Percentiles rank a stretch among this genome's conserved stretches.
These are phyloP conservation scores for Globisporangium middletonii DNA, from an alignment of 352 stramenopile species.

Conservation along the genomic window DNA sequence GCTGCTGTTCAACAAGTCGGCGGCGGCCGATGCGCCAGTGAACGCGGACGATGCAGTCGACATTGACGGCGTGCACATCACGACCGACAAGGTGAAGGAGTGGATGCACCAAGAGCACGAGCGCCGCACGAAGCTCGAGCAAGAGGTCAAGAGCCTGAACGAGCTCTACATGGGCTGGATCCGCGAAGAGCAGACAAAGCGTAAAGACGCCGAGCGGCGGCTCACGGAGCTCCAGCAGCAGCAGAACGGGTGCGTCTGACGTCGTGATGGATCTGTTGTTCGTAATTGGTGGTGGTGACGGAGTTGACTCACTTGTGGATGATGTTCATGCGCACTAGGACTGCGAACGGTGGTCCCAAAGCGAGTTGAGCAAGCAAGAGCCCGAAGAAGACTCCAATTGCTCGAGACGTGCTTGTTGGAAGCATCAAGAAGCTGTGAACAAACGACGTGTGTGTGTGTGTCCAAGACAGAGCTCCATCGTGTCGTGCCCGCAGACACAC, in stretches of 20 bases:
- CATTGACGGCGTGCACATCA: slow-evolving; percentile 21
- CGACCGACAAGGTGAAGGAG: slow-evolving; percentile 50
- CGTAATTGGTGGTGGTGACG: not conserved
- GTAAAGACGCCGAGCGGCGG: slow-evolving; percentile 57
- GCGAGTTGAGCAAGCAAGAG: not conserved
- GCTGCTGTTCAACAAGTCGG: slow-evolving; percentile 16
- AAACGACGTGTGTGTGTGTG: no score
- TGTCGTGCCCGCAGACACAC: no score
- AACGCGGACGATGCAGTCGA: slow-evolving; percentile 15
- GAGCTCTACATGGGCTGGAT: slow-evolving; percentile 84
- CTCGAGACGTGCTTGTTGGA: not conserved
- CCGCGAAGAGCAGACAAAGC: slow-evolving; percentile 71
- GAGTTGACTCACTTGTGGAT: not conserved
- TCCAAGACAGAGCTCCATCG: no score
- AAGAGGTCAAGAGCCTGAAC: slow-evolving; percentile 76
- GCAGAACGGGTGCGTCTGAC: slow-evolving; percentile 15
- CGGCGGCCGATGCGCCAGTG: not conserved
- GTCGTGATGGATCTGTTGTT: not conserved
- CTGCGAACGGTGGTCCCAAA: not conserved
- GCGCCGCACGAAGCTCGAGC: slow-evolving; percentile 61
- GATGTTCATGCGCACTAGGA: not conserved
- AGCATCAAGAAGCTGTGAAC: no score
- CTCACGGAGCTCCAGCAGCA: slow-evolving; percentile 42
- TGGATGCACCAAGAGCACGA: slow-evolving; percentile 72
- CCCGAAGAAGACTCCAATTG: not conserved